phyloP scores from a whole-genome alignment of 129 eudicot genomes.

The sunflower (Helianthus annuus) region HanXRQr2.0-SUNRISE NC_035437.2:174306902-174307401 shows the following conservation, averaged over 20 bases:
- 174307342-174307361: constrained; percentile 69
- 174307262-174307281: constrained; percentile 65
- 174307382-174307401: constrained; percentile 44
- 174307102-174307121: constrained; percentile 98
- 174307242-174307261: constrained; percentile 16
- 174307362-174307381: constrained; percentile 57
- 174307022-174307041: too few species aligned
- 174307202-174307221: neutral
- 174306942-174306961: too few species aligned
- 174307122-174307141: constrained; percentile 94
- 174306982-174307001: too few species aligned
- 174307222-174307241: neutral
- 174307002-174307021: too few species aligned
- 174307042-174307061: too few species aligned
- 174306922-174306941: too few species aligned
- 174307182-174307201: constrained; percentile 44
- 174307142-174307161: constrained; percentile 94
- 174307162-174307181: constrained; percentile 97
- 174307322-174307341: constrained; percentile 93
- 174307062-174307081: too few species aligned
- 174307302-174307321: constrained; percentile 70
- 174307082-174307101: constrained; percentile 99
- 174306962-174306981: too few species aligned
- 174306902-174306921: too few species aligned
- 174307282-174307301: constrained; percentile 87